Evolutionary conservation across 169 alveolate genomes (phyloP).

Genomic region (Theileria annulata): DNA sequence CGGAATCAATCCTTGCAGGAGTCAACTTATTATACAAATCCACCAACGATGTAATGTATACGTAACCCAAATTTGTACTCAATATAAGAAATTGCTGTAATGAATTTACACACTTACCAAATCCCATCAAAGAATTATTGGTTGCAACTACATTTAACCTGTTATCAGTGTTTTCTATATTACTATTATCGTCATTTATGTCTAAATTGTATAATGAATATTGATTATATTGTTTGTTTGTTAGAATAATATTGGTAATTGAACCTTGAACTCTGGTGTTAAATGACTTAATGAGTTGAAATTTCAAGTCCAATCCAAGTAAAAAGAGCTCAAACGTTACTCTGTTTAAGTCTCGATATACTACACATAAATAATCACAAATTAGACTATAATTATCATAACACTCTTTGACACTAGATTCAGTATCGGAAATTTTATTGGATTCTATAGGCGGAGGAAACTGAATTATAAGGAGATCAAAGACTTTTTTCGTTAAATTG

Average conservation of each 20-base stretch:
- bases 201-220: background rate
- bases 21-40: conserved; percentile 29
- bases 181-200: background rate
- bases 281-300: background rate
- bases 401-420: background rate
- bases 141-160: background rate
- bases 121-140: background rate
- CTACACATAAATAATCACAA: background rate
- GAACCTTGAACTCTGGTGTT: conserved; percentile 15
- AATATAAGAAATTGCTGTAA: conserved; percentile 48
- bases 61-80: conserved; percentile 29
- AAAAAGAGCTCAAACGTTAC: background rate
- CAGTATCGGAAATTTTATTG: background rate
- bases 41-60: conserved; percentile 36
- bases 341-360: background rate
- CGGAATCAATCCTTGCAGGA: conserved; percentile 5
- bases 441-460: background rate
- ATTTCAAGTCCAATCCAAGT: background rate
- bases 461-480: background rate
- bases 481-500: background rate
- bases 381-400: background rate
- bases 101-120: conserved; percentile 37
- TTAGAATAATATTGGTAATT: conserved; percentile 21
- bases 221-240: conserved; percentile 63
- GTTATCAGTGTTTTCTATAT: background rate